phyloP scores from a whole-genome alignment of 2,329 filamentous ascomycete genomes.

The Corynespora cassiicola region DNA sequence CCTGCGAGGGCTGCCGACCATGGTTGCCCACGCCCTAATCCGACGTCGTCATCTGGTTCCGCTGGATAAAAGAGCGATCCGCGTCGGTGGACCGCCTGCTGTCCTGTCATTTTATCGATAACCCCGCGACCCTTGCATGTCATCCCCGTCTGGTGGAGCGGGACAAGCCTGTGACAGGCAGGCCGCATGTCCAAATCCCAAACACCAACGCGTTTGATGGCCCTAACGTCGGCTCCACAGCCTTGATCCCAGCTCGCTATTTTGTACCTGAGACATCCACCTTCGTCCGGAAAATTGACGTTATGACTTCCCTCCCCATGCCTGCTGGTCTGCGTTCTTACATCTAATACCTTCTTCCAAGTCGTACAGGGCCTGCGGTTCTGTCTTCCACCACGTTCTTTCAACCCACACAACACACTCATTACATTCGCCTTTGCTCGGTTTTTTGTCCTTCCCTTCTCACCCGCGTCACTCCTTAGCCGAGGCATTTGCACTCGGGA shows the following conservation, averaged over 20 bases:
- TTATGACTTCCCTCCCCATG: constrained; percentile 24
- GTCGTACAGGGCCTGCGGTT: constrained; percentile 16
- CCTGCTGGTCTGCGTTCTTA: constrained; percentile 13
- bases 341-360: constrained; percentile 10
- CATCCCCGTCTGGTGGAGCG: constrained; percentile 16
- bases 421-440: constrained; percentile 3
- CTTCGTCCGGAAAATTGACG: constrained; percentile 29
- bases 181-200: constrained; percentile 33
- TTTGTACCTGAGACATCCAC: constrained; percentile 41
- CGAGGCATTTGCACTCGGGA: neutral
- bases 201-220: constrained; percentile 47
- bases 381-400: constrained; percentile 20
- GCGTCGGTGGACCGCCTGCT: constrained; percentile 17
- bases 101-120: constrained; percentile 32
- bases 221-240: constrained; percentile 29
- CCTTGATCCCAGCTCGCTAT: constrained; percentile 33
- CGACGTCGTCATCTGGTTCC: too few relatives aligned
- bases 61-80: neutral
- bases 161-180: constrained; percentile 30
- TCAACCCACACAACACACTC: neutral
- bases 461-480: constrained; percentile 12
- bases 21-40: too few relatives aligned
- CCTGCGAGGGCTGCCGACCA: too few relatives aligned
- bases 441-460: constrained; percentile 8
- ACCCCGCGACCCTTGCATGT: constrained; percentile 24